Conservation (phyloP, 805 yeast species). For the Barnettozyma populi region DNA sequence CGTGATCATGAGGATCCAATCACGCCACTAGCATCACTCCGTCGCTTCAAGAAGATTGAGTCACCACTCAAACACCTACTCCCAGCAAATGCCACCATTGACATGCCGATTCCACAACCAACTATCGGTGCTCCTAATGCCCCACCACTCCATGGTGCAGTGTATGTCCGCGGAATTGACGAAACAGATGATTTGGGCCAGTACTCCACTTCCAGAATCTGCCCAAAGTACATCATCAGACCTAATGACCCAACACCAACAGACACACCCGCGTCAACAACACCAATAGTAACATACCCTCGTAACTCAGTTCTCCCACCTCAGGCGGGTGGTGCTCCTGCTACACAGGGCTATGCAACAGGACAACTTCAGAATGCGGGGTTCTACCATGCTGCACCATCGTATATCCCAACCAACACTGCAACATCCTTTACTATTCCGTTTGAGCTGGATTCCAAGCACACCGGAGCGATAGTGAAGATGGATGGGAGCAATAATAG, state of each 20-base stretch:
- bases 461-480: constrained; percentile 23
- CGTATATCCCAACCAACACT: constrained; percentile 20
- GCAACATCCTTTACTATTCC: constrained; percentile 33
- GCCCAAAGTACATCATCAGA: constrained; percentile 38
- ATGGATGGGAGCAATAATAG: constrained; percentile 31
- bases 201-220: constrained; percentile 46
- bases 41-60: constrained; percentile 67
- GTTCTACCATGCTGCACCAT: constrained; percentile 24
- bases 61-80: constrained; percentile 81
- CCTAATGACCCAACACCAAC: constrained; percentile 36
- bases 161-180: constrained; percentile 69
- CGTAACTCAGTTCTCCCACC: constrained; percentile 12
- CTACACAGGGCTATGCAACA: constrained; percentile 1
- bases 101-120: constrained; percentile 79
- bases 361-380: constrained; percentile 6
- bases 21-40: constrained; percentile 61
- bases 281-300: neutral
- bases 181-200: constrained; percentile 82
- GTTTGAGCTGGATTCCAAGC: constrained; percentile 10
- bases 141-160: constrained; percentile 93
- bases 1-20: constrained; percentile 79
- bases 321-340: constrained; percentile 3
- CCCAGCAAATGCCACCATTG: constrained; percentile 65
- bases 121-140: constrained; percentile 76
- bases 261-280: constrained; percentile 12